phyloP scores from a whole-genome alignment of 1,139 yeast genomes.

The Lodderomyces orthopsilosis region DNA sequence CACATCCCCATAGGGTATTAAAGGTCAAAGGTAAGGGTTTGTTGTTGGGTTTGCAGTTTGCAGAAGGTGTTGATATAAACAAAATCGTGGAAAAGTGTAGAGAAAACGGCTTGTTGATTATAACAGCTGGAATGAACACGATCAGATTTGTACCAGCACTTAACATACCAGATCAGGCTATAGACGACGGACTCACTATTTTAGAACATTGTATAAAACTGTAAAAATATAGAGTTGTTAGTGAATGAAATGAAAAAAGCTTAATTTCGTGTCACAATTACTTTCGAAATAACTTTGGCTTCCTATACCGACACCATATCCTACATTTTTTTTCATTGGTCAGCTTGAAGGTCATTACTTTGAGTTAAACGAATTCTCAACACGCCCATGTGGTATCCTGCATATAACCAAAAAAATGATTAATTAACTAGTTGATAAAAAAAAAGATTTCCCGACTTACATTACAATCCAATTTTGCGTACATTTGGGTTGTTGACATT shows the following conservation, averaged over 20 bases:
- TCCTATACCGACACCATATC: no score
- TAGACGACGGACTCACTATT: constrained; percentile 67
- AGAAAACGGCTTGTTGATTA: constrained; percentile 74
- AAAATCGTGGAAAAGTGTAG: constrained; percentile 66
- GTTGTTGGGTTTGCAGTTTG: constrained; percentile 77
- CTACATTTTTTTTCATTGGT: no score
- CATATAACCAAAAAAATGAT: neutral
- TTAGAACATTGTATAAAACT: constrained; percentile 35
- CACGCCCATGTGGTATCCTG: neutral
- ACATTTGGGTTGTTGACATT: no score
- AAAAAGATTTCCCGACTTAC: no score
- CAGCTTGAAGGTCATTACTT: no score
- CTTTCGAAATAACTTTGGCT: no score
- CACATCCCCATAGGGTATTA: constrained; percentile 52
- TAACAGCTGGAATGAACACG: constrained; percentile 90
- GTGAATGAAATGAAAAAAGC: no score
- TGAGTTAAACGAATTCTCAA: no score
- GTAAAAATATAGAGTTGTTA: neutral
- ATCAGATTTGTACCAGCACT: constrained; percentile 90
- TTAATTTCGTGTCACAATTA: no score
- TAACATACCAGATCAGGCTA: constrained; percentile 68
- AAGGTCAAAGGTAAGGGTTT: constrained; percentile 87
- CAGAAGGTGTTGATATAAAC: constrained; percentile 54
- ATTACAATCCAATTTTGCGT: no score
- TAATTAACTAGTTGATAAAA: no score